phyloP scores from a whole-genome alignment of 345 rosid genomes.

The Gossypium ekmanianum region DNA sequence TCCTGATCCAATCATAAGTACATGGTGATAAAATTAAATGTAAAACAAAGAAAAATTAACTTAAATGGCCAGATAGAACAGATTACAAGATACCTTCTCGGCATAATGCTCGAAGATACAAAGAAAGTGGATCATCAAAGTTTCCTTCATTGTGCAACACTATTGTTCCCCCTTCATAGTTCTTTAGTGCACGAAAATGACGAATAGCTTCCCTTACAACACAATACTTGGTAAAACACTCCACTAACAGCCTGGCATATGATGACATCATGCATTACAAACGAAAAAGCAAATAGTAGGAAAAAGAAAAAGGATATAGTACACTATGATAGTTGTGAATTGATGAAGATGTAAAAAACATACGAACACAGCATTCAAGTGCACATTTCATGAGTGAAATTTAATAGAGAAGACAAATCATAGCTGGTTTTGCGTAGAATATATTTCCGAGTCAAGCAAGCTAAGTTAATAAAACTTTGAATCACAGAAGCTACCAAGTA shows the following conservation, averaged over 20 bases:
- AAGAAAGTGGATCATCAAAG: constrained; percentile 87
- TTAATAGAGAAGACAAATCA: neutral
- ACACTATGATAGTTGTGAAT: neutral
- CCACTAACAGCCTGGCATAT: constrained; percentile 75
- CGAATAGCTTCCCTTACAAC: constrained; percentile 87
- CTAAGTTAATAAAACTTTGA: neutral
- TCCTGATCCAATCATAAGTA: constrained; percentile 52
- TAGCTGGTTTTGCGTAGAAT: neutral
- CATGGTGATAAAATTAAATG: constrained; percentile 2
- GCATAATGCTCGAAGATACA: constrained; percentile 91
- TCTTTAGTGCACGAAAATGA: constrained; percentile 83
- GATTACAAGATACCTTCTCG: constrained; percentile 68
- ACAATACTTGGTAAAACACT: constrained; percentile 89
- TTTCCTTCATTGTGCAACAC: constrained; percentile 71
- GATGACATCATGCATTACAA: constrained; percentile 17
- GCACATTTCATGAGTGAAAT: neutral
- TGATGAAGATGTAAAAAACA: neutral
- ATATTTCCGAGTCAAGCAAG: neutral
- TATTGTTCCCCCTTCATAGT: constrained; percentile 76
- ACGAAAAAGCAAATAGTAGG: constrained; percentile 10
- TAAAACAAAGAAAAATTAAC: neutral
- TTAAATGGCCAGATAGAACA: neutral
- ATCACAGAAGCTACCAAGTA: neutral
- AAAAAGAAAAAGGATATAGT: neutral
- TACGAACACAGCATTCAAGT: neutral